These are phyloP conservation scores for Verbena officinalis DNA, from an alignment of 257 asterid species.

Conservation along the genomic window DNA sequence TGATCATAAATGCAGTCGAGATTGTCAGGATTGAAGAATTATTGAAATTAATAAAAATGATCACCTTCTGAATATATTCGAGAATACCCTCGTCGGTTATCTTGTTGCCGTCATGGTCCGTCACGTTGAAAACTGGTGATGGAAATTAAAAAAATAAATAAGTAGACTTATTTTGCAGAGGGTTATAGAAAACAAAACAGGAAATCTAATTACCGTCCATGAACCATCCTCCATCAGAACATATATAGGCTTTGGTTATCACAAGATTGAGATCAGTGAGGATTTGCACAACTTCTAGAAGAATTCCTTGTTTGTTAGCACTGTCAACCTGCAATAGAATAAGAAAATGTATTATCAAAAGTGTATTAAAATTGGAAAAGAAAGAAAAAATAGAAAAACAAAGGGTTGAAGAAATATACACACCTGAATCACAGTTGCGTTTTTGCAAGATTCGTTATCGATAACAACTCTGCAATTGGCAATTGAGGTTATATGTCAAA, in stretches of 20 bases:
- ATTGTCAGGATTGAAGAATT: constrained; percentile 20
- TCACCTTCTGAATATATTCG: constrained; percentile 82
- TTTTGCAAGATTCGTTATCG: constrained; percentile 87
- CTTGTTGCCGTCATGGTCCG: constrained; percentile 84
- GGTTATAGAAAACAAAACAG: not conserved
- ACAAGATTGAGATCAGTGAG: constrained; percentile 90
- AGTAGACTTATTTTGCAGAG: not conserved
- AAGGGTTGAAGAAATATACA: constrained; percentile 15
- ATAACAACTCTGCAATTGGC: constrained; percentile 73
- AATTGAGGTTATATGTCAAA: constrained; percentile 8
- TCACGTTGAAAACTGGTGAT: constrained; percentile 84
- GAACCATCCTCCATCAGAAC: constrained; percentile 99
- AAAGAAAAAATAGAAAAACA: constrained; percentile 9
- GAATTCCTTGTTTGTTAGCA: constrained; percentile 93
- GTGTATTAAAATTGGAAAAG: not conserved
- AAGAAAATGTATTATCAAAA: not conserved
- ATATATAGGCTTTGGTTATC: constrained; percentile 82
- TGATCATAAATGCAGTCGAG: constrained; percentile 32
- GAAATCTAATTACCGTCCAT: constrained; percentile 78
- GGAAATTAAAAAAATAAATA: constrained; percentile 16
- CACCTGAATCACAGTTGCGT: constrained; percentile 88
- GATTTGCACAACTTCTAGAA: constrained; percentile 89
- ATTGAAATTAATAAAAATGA: constrained; percentile 29
- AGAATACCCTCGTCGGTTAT: constrained; percentile 76
- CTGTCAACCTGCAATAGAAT: constrained; percentile 70